Evolutionary conservation across 768 basidiomycete species (phyloP), one percentile per base, ranked within the genome.

Genomic region (Podaxis carcinomalis): DNA sequence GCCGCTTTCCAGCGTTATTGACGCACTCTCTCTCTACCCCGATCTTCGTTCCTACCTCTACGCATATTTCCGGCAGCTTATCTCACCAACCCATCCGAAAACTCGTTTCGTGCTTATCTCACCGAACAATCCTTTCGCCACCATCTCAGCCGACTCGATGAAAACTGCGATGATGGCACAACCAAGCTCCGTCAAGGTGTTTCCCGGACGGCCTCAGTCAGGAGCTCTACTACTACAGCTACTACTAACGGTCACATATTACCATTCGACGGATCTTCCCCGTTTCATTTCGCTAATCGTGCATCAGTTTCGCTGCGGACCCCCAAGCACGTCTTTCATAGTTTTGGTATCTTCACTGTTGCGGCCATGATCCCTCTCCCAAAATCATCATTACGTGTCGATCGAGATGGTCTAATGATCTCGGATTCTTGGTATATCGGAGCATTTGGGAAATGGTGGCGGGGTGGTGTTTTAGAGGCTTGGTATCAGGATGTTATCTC

Each of bases 61-160:
- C 25, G 59, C 58, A 61, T n/a, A 63, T 46, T 62, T 55, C 56
- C 51, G 53, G 50, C 77, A 98, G 96, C 95, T 51, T 94, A 94
- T 78, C 84, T 95, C 71, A 93, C 94, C 36, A 98, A 98, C 74
- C 96, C 96, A 23, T 87, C 89, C 59, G 95, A 98, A 74, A 87
- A 87, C 51, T 94, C 94, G 5, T 98, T 99, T 75, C 87, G 95
- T 56, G 81, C 93, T 19, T 95, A 93, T 76, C 87, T 98, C 66
- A 98, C 95, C n/a, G 95, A 97, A 70, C 92, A 92, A 69, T 95
- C 94, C 25, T 98, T 99, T 73, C 92, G 95, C 56, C 91, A 92
- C 58, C 95, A 98, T 73, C 83, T 98, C 62, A 92, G 86, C 62
- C 88, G 88, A 58, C 84, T 97, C 68, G 89, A 95, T 67, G 88